Evolutionary conservation across 176 grass and related monocot genomes (phyloP), one percentile per base, ranked within the genome.

Genomic region (Zoysia japonica): DNA sequence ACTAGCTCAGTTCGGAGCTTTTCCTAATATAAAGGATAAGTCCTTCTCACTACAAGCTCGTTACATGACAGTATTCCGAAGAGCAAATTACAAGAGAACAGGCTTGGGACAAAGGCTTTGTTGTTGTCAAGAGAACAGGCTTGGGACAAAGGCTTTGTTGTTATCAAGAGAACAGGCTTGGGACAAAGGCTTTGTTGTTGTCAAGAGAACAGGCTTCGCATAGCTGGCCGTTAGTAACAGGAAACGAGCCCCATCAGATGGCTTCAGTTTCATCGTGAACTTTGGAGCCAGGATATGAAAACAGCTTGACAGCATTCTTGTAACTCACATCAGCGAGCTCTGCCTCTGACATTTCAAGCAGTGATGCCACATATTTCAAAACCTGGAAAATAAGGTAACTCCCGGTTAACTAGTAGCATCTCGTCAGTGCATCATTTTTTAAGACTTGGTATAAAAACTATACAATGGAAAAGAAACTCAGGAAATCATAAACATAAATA

Each of bases 261-360:
- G 43, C 37, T 87, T 84, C 75, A 67, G 47, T 59, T 57, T 94
- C 75, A 43, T 6, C 16, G 50, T 73, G 47, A 77, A 93, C 62
- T 83, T 93, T 98, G n/a, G 96, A 94, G 79, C 92, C 84, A 83
- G 86, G 96, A 83, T 90, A 98, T 28, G 90, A 89, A 73, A 98
- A 98, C 44, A 98, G 77, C 41, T 85, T 89, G 47, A 56, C 75
- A 16, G 92, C 90, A 77, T 98, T 98, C 72, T 82, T 89, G 76
- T 84, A 98, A 68, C 90, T 93, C 66, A 91, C 5, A 44, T 93
- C 92, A 0, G 92, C 90, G 75, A 98, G 75, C 61, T 93, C 87
- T 43, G 65, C 79, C 57, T 93, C 76, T 28, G 87, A 68, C 84
- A 95, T 93, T 85, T 98, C 90, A 45, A 98, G 92, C 45, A 98